These are phyloP conservation scores for Fusarium torulosum DNA, from an alignment of 2,329 filamentous ascomycete genomes.

Conservation along the genomic window DNA sequence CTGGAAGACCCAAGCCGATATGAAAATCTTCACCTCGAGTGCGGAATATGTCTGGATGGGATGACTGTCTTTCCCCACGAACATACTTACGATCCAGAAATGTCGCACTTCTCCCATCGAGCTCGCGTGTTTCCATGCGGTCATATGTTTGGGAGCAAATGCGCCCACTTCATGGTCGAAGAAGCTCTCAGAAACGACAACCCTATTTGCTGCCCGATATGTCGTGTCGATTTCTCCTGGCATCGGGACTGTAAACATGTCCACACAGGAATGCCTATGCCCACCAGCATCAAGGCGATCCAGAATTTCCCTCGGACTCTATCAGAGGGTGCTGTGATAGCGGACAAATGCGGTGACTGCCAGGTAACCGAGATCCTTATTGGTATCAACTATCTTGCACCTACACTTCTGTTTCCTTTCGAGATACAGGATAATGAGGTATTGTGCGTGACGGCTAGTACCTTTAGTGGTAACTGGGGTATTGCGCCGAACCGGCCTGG, in stretches of 20 bases:
- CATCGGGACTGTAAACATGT: conserved; percentile 9
- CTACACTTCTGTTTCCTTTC: background rate
- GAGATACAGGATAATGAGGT: background rate
- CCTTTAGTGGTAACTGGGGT: background rate
- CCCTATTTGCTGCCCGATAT: conserved; percentile 10
- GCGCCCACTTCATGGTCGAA: background rate
- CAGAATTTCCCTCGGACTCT: background rate
- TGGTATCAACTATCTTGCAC: conserved; percentile 2
- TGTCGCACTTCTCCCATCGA: conserved; percentile 2
- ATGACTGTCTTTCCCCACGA: conserved; percentile 31
- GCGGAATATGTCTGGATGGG: conserved; percentile 20
- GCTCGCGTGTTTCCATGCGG: conserved; percentile 34
- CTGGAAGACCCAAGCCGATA: conserved; percentile 6
- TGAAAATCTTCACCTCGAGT: conserved; percentile 12
- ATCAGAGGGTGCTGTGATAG: conserved; percentile 7
- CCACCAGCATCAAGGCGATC: background rate
- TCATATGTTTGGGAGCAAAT: conserved; percentile 38
- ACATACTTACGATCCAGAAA: background rate
- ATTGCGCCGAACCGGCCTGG: background rate
- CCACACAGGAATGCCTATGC: conserved; percentile 20
- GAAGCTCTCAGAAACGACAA: background rate
- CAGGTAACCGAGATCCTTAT: background rate
- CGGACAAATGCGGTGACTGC: conserved; percentile 21
- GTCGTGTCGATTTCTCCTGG: conserved; percentile 1
- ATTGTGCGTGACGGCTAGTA: background rate